Evolutionary conservation across 2,329 filamentous ascomycete genomes (phyloP).

Genomic region (Talaromyces rugulosus): DNA sequence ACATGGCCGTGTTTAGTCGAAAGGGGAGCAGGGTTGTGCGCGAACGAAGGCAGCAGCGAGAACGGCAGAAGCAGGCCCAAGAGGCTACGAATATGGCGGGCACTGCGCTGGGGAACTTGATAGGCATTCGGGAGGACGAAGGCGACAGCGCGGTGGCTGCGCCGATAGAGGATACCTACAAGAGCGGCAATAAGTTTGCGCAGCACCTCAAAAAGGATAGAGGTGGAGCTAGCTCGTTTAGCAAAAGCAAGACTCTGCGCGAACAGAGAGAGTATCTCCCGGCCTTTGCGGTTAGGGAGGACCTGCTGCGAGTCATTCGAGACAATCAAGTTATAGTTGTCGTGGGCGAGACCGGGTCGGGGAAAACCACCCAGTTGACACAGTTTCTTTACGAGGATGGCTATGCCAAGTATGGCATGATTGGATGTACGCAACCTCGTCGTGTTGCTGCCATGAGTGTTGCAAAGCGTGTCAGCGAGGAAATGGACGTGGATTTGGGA

Average conservation of each 20-base stretch:
- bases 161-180: slow-evolving; percentile 66
- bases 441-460: slow-evolving; percentile 99
- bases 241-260: slow-evolving; percentile 79
- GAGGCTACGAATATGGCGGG: slow-evolving; percentile 91
- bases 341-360: slow-evolving; percentile 93
- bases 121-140: slow-evolving; percentile 90
- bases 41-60: slow-evolving; percentile 85
- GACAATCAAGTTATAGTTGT: slow-evolving; percentile 98
- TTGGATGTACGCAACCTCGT: slow-evolving; percentile 92
- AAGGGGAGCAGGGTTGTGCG: slow-evolving; percentile 92
- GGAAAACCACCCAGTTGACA: slow-evolving; percentile 95
- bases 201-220: slow-evolving; percentile 84
- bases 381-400: slow-evolving; percentile 96
- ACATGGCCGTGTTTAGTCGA: slow-evolving; percentile 96
- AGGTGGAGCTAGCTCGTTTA: slow-evolving; percentile 81
- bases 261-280: slow-evolving; percentile 93
- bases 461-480: slow-evolving; percentile 94
- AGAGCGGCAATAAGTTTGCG: slow-evolving; percentile 73
- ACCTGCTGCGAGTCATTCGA: slow-evolving; percentile 82
- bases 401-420: slow-evolving; percentile 81
- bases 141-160: slow-evolving; percentile 78
- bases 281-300: slow-evolving; percentile 93
- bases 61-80: slow-evolving; percentile 89
- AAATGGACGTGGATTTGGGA: slow-evolving; percentile 92
- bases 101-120: slow-evolving; percentile 87